A percentile compares a stretch with the other conserved stretches of the same genome.
These are phyloP conservation scores for Bullera alba DNA, from an alignment of 768 basidiomycete genomes.

Conservation along the genomic window DNA sequence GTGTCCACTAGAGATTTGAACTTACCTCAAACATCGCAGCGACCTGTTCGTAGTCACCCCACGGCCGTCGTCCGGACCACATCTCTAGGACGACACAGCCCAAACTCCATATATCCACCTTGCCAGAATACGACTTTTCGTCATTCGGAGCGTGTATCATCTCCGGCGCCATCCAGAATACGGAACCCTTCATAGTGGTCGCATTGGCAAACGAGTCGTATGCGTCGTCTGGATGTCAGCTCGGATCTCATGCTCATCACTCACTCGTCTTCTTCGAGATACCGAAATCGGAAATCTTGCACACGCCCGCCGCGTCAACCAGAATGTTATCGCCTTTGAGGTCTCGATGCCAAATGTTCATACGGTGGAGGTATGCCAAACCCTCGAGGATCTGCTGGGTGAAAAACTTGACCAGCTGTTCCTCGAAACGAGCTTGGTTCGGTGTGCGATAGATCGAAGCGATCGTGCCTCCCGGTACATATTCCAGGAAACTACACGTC, in stretches of 20 bases:
- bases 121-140: constrained; percentile 81
- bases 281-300: constrained; percentile 91
- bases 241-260: constrained; percentile 7
- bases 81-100: constrained; percentile 98
- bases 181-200: constrained; percentile 93
- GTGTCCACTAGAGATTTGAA: background rate
- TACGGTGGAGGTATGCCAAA: constrained; percentile 83
- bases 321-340: constrained; percentile 98
- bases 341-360: constrained; percentile 89
- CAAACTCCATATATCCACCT: constrained; percentile 91
- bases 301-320: constrained; percentile 80
- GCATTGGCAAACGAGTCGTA: constrained; percentile 63
- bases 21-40: constrained; percentile 90
- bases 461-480: constrained; percentile 95
- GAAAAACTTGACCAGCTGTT: constrained; percentile 86
- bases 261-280: constrained; percentile 80
- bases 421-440: constrained; percentile 86
- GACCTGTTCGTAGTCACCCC: constrained; percentile 77
- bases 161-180: constrained; percentile 99
- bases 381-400: constrained; percentile 85
- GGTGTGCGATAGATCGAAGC: constrained; percentile 63
- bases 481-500: constrained; percentile 79
- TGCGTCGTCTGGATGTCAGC: constrained; percentile 59
- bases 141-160: constrained; percentile 65
- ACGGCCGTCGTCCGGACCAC: constrained; percentile 95